Conservation (phyloP, 1,284 basidiomycete genomes). For the Kwoniella shivajii region DNA sequence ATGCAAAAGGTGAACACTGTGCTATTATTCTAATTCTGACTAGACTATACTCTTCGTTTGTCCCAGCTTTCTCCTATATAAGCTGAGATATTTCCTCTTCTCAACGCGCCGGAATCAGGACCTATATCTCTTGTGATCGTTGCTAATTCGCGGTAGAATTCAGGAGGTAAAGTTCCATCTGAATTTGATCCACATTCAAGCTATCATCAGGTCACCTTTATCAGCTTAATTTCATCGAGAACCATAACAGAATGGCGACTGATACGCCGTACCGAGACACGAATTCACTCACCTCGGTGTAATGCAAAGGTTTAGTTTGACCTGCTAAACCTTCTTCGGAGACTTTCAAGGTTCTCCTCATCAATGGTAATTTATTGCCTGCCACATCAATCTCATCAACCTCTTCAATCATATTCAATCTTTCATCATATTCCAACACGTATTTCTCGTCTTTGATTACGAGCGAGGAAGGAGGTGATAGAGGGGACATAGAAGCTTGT, state of each 20-base stretch:
- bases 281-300: constrained; percentile 17
- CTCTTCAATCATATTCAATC: constrained; percentile 9
- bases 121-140: constrained; percentile 17
- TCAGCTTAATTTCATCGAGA: background rate
- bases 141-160: constrained; percentile 18
- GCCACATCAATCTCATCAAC: background rate
- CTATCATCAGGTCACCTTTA: background rate
- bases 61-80: background rate
- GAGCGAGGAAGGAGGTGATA: constrained; percentile 2
- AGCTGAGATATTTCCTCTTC: constrained; percentile 7
- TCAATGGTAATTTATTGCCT: background rate
- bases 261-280: too few relatives aligned
- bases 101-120: constrained; percentile 19
- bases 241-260: too few relatives aligned
- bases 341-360: constrained; percentile 1
- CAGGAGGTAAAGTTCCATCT: background rate
- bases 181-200: constrained; percentile 1
- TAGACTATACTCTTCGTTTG: background rate
- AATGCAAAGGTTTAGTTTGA: background rate
- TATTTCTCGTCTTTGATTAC: constrained; percentile 8
- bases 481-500: background rate
- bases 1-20: background rate
- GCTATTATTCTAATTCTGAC: background rate
- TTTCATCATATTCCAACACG: constrained; percentile 15
- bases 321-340: constrained; percentile 7